Evolutionary conservation across 345 rosid genomes (phyloP), one percentile per base, ranked within the genome.

Genomic region (Pistacia atlantica): DNA sequence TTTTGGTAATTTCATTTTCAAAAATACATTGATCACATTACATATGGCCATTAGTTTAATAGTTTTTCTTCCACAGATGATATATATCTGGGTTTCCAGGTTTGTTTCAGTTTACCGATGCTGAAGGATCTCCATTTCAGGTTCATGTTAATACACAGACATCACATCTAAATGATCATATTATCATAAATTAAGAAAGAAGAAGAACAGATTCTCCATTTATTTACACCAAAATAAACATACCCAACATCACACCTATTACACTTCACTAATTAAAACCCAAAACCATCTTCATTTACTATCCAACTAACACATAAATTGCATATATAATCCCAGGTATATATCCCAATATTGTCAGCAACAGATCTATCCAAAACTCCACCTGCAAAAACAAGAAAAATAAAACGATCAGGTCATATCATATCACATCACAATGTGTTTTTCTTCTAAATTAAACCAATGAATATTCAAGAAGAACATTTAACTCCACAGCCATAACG

Each of bases 291-390:
- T 5, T 63, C 3, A 17, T 35, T 64, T 8, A 20, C 80, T 88
- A 91, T 82, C 86, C 97, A 54, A 93, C 91, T 62, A 95, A 81
- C 0, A 93, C 97, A 74, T 93, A 95, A 56, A 95, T 70, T 2
- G 97, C 99, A 70, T 95, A 93, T 82, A 95, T 86, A 51, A 95
- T 90, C 72, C 99, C 98, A 6, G 99, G 99, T 35, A 95, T 86
- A 55, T 93, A 91, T 71, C 97, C 95, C 69, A 93, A 48, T 4
- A 90, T 11, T 2, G 98, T 93, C 82, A 95, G 88, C 89, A 95
- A 51, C 83, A 95, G 80, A 78, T 80, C 81, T 83, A 93, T 93
- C 98, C 97, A 95, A 76, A 95, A 95, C 81, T 95, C 98, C 77
- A 89, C 86, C 98, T 91, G 90, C 87, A 22, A 85, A 74, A 93